Evolutionary conservation across 768 basidiomycete species (phyloP), one percentile per base, ranked within the genome.

Genomic region (Dendrothele bispora): DNA sequence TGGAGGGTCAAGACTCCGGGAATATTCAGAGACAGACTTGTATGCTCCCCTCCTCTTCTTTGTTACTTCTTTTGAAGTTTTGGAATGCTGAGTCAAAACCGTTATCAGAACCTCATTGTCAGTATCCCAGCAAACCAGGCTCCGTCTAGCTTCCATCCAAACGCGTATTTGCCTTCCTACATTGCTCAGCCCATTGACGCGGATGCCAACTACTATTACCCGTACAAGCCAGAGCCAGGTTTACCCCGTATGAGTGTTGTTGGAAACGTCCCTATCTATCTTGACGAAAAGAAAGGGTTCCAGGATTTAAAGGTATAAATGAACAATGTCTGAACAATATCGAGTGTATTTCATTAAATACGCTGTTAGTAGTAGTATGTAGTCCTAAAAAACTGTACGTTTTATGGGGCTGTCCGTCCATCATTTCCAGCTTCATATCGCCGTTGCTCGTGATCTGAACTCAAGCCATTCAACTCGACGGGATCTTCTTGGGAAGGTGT

Each of bases 1-100:
- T 78, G 78, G 75, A 69, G 51, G 30, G 72, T 73, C 43, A 67
- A 55, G 43, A 61, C 66, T 4, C 73, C 78, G 2, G 64, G 71
- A 11, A 45, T 78, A 20, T 64, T 74, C 39, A 64, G 55, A 43
- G 66, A 63, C 45, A 51, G 38, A 18, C 60, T 71, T 29, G 78
- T 79, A 47, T 15, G 62, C 60, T 18, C 1, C 20, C 38, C 30
- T 20, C 28, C 35, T 17, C 29, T 36, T 24, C 8, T 18, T 25
- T 24, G 11, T 22, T 14, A 24, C 39, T 25, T 8, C 7, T 40
- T 25, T 5, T 18, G 11, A 22, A 10, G 5, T 40, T 24, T 40
- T 21, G 14, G 17, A n/a, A n/a, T n/a, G 27, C 39, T 43, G 30
- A 17, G 11, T 11, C 30, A 22, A 41, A 24, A 22, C 44, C 7